These are phyloP conservation scores for Serendipita sp. DNA, from an alignment of 768 basidiomycete genomes.

Conservation along the genomic window DNA sequence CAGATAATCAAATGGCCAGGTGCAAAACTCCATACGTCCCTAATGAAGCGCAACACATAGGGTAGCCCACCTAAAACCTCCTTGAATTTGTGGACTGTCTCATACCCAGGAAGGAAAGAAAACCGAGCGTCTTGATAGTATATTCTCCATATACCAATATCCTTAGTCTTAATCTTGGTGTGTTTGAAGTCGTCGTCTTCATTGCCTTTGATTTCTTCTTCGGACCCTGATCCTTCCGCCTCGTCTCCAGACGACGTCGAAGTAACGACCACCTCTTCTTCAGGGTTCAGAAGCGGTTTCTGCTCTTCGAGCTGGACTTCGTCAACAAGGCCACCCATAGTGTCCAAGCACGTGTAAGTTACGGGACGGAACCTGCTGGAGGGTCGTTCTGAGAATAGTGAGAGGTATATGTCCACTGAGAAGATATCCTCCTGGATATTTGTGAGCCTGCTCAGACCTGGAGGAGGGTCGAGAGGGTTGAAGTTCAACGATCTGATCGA, in stretches of 20 bases:
- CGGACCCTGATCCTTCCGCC: not conserved
- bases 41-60: not conserved
- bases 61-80: not conserved
- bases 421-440: too few species aligned
- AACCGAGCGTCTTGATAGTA: not conserved
- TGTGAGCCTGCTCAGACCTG: too few species aligned
- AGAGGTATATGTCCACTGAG: not conserved
- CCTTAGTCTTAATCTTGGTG: not conserved
- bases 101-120: not conserved
- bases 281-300: not conserved
- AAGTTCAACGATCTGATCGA: too few species aligned
- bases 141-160: not conserved
- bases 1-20: not conserved
- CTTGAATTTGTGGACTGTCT: not conserved
- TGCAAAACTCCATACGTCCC: not conserved
- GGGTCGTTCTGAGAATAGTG: not conserved
- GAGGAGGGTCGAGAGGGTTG: too few species aligned
- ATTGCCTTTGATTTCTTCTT: not conserved
- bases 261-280: not conserved
- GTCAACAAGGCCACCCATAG: not conserved
- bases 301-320: not conserved
- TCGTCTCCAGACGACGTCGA: not conserved
- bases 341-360: too few species aligned
- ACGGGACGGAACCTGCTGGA: not conserved
- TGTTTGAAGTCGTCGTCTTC: not conserved